These are phyloP conservation scores for Miamiensis avidus DNA, from an alignment of 169 alveolate species.

Conservation along the genomic window DNA sequence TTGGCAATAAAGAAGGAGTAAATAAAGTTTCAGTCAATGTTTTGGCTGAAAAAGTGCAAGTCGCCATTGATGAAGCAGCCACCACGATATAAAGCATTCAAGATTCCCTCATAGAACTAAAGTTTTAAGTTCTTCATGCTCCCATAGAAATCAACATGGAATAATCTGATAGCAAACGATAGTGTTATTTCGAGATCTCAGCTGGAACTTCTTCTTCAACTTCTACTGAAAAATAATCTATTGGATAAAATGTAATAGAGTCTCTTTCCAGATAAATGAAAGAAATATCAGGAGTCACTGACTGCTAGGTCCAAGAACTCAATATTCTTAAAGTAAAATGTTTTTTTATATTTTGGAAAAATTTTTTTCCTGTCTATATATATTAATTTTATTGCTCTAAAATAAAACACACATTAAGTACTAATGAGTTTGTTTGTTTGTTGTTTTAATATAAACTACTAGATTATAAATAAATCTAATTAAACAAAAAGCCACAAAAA, in stretches of 20 bases:
- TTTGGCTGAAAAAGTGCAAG: slow-evolving; percentile 38
- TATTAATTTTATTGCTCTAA: too few species aligned
- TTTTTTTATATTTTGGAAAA: too few species aligned
- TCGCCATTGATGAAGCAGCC: slow-evolving; percentile 8
- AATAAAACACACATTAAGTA: too few species aligned
- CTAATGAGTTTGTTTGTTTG: too few species aligned
- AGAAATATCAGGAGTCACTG: background rate
- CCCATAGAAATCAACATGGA: slow-evolving; percentile 21
- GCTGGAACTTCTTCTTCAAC: too few species aligned
- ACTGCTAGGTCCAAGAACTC: too few species aligned
- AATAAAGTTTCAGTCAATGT: slow-evolving; percentile 32
- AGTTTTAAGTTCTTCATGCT: slow-evolving; percentile 21
- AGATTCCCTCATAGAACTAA: slow-evolving; percentile 9
- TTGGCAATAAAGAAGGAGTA: slow-evolving; percentile 13
- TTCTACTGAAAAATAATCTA: background rate
- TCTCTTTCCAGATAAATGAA: background rate
- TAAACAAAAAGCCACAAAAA: too few species aligned
- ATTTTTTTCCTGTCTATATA: too few species aligned
- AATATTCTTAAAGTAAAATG: too few species aligned
- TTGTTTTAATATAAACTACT: too few species aligned
- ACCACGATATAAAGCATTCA: slow-evolving; percentile 8
- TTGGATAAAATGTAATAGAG: background rate
- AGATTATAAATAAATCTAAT: too few species aligned
- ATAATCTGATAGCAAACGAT: slow-evolving; percentile 2
- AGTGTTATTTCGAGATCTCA: too few species aligned